Conservation (phyloP, 202 grass and related monocot genomes). For the Elaeis oleifera region DNA sequence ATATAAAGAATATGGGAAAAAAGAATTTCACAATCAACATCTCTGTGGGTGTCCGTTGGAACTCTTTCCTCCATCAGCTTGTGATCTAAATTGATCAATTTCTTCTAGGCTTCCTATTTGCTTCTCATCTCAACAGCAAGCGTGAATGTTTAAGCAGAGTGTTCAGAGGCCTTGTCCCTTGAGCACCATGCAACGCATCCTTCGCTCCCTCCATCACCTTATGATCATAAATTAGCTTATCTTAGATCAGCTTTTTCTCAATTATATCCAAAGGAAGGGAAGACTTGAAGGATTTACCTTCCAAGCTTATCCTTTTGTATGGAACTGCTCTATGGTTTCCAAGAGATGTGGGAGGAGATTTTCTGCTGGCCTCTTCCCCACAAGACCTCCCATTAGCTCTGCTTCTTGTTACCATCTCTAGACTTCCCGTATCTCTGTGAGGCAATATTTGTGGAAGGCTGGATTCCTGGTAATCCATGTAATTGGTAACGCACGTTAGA, state of each 20-base stretch:
- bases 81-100: too few species aligned
- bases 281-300: constrained; percentile 7
- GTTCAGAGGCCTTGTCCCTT: constrained; percentile 23
- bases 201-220: constrained; percentile 12
- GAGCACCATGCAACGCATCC: constrained; percentile 7
- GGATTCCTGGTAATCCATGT: constrained; percentile 36
- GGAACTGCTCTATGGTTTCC: constrained; percentile 5
- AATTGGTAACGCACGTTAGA: too few species aligned
- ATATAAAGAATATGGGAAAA: too few species aligned
- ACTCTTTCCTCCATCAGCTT: too few species aligned
- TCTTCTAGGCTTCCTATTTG: too few species aligned
- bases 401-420: constrained; percentile 38
- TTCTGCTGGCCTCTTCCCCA: background rate
- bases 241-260: background rate
- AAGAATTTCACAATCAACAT: too few species aligned
- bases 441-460: constrained; percentile 43
- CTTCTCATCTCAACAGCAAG: constrained; percentile 27
- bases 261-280: background rate
- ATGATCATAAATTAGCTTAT: background rate
- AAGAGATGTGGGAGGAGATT: constrained; percentile 2
- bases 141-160: constrained; percentile 37
- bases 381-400: constrained; percentile 20
- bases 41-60: too few species aligned
- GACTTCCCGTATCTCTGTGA: background rate
- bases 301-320: constrained; percentile 45